phyloP scores from a whole-genome alignment of 2,329 filamentous ascomycete species.

The Cytospora leucostoma region DNA sequence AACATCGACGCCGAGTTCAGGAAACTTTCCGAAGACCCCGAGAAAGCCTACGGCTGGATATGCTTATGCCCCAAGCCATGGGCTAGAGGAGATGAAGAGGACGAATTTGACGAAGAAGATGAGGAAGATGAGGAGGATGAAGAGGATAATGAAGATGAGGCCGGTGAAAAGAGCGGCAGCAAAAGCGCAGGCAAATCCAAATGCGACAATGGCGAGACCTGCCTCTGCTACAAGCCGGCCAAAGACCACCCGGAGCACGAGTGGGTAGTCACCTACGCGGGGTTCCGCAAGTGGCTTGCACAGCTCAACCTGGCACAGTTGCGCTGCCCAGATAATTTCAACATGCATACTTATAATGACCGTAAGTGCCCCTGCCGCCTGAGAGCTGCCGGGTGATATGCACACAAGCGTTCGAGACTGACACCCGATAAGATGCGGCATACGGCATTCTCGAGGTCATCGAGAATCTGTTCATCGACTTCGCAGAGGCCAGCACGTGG shows the following conservation, averaged over 20 bases:
- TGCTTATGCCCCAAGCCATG: conserved; percentile 7
- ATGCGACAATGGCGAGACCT: conserved; percentile 13
- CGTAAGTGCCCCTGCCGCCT: conserved; percentile 21
- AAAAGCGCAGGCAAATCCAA: background rate
- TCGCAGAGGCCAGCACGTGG: conserved; percentile 34
- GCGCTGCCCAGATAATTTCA: conserved; percentile 42
- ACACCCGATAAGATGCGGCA: conserved; percentile 28
- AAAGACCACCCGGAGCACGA: conserved; percentile 37
- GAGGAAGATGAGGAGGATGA: background rate
- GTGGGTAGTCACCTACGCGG: conserved; percentile 38
- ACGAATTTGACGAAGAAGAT: background rate
- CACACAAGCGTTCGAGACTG: background rate
- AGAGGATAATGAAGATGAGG: background rate
- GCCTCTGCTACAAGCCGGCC: conserved; percentile 36
- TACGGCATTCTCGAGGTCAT: conserved; percentile 46
- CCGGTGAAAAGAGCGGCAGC: background rate
- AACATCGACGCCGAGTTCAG: conserved; percentile 4
- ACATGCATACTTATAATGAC: conserved; percentile 48
- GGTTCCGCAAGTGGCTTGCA: conserved; percentile 33
- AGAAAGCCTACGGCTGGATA: background rate
- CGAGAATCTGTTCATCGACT: conserved; percentile 45
- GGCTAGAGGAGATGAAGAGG: background rate
- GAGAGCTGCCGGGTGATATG: too few relatives aligned
- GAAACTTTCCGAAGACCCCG: background rate
- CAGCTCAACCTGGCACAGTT: conserved; percentile 30